phyloP scores from a whole-genome alignment of 228 moss, liverwort and hornwort species.

The Sphagnum fallax region DNA sequence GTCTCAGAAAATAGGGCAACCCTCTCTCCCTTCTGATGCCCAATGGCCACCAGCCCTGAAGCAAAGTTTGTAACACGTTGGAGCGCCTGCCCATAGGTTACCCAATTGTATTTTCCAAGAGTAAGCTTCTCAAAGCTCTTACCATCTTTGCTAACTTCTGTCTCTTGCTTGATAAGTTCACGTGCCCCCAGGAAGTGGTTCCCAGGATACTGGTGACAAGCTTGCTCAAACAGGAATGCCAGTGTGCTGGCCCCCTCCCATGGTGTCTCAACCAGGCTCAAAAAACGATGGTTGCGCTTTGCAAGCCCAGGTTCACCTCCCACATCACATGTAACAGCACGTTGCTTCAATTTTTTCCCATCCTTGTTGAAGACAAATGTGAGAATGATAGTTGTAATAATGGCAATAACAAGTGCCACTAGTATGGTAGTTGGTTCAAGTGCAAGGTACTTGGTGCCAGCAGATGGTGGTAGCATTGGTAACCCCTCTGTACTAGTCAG shows the following conservation, averaged over 20 bases:
- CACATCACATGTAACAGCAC: constrained; percentile 61
- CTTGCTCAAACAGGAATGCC: constrained; percentile 71
- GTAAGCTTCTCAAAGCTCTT: constrained; percentile 75
- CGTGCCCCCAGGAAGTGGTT: constrained; percentile 63
- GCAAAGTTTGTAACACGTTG: constrained; percentile 50
- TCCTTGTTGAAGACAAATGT: constrained; percentile 41
- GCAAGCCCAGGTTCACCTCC: constrained; percentile 72
- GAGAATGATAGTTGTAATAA: constrained; percentile 64
- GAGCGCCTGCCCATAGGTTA: constrained; percentile 39
- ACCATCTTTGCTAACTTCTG: constrained; percentile 41
- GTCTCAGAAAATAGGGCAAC: constrained; percentile 93
- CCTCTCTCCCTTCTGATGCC: constrained; percentile 60
- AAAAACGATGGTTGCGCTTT: constrained; percentile 70
- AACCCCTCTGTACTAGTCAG: constrained; percentile 36
- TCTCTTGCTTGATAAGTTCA: constrained; percentile 39
- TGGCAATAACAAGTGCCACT: constrained; percentile 23
- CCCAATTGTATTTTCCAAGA: constrained; percentile 62
- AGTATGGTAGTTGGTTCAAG: constrained; percentile 28
- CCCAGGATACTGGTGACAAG: constrained; percentile 29
- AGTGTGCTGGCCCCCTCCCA: constrained; percentile 93
- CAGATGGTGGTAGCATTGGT: constrained; percentile 38
- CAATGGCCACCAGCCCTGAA: constrained; percentile 67
- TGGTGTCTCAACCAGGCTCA: constrained; percentile 78
- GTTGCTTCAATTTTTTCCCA: constrained; percentile 46
- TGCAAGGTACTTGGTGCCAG: constrained; percentile 14